Evolutionary conservation across 257 asterid species (phyloP).

Genomic region (Nicotiana knightiana): DNA sequence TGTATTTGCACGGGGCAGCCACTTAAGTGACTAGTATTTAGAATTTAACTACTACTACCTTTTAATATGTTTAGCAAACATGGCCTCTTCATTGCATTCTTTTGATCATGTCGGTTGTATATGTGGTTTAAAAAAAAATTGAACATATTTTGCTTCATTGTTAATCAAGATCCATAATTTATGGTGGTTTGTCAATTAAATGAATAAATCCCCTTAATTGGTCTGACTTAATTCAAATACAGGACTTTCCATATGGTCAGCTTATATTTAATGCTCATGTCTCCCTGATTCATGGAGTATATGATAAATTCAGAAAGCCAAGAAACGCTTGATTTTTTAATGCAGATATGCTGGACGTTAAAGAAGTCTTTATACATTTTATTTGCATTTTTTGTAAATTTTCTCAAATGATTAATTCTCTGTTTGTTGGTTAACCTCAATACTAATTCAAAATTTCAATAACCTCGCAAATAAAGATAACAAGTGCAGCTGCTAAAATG

Average conservation of each 20-base stretch:
- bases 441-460: no score
- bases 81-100: not conserved
- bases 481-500: no score
- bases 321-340: not conserved
- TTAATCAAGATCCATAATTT: not conserved
- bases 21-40: no score
- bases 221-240: no score
- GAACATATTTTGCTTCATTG: not conserved
- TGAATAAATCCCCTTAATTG: no score
- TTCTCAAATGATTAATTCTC: not conserved
- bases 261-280: not conserved
- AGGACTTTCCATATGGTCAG: not conserved
- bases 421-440: no score
- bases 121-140: not conserved
- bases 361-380: not conserved
- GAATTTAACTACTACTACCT: no score
- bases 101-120: not conserved
- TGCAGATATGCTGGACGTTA: not conserved
- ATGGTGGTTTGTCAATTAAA: not conserved
- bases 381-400: not conserved
- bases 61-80: no score
- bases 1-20: no score
- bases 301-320: no score
- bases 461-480: no score
- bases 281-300: not conserved